A percentile compares a stretch with the other conserved stretches of the same genome.
Conservation (phyloP, 345 rosid genomes). For the Clarkia xantiana region DNA sequence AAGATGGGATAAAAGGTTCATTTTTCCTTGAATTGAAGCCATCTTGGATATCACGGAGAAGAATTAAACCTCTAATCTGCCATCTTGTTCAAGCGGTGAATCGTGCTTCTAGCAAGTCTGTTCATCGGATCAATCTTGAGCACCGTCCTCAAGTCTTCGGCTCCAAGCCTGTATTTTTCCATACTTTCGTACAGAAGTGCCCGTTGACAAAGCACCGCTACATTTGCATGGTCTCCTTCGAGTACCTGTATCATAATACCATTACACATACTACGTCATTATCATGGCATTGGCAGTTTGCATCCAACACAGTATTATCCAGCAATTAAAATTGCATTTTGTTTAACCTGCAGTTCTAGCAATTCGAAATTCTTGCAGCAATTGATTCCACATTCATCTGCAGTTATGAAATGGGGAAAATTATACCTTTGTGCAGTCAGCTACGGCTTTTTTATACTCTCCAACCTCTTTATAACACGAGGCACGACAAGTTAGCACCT, state of each 20-base stretch:
- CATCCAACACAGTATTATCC: neutral
- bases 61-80: slow-evolving; percentile 25
- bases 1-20: too few relatives aligned
- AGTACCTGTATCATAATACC: slow-evolving; percentile 41
- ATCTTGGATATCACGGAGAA: too few relatives aligned
- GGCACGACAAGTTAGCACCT: slow-evolving; percentile 78
- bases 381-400: neutral
- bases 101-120: slow-evolving; percentile 87
- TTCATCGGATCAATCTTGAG: slow-evolving; percentile 78
- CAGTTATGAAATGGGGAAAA: neutral
- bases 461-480: slow-evolving; percentile 99
- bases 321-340: neutral
- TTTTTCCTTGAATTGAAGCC: too few relatives aligned
- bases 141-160: slow-evolving; percentile 86
- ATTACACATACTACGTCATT: neutral
- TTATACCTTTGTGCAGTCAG: slow-evolving; percentile 82
- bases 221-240: slow-evolving; percentile 51
- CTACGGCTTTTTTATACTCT: slow-evolving; percentile 95
- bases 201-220: slow-evolving; percentile 66
- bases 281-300: neutral
- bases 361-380: neutral
- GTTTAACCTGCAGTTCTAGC: neutral
- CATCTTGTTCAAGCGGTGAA: slow-evolving; percentile 84
- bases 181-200: slow-evolving; percentile 94
- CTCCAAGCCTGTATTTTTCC: slow-evolving; percentile 98